Evolutionary conservation across 768 basidiomycete genomes (phyloP).

Genomic region (Boletus insuetus): DNA sequence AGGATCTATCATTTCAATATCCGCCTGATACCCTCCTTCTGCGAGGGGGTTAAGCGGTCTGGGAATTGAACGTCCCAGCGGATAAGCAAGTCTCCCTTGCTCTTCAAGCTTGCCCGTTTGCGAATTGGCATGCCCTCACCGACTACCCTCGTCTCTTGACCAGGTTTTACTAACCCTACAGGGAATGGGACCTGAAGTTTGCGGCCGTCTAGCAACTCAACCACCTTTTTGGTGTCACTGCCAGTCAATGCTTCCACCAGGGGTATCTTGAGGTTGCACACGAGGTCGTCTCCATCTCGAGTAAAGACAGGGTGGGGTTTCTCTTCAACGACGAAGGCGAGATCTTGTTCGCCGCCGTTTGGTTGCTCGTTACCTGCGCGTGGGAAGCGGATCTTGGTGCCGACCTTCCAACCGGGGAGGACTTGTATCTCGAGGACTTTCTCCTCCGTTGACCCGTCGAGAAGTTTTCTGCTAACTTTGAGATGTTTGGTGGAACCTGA

Average conservation of each 20-base stretch:
- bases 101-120: conserved; percentile 65
- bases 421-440: conserved; percentile 80
- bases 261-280: conserved; percentile 57
- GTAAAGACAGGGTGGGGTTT: conserved; percentile 78
- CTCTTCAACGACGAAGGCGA: conserved; percentile 98
- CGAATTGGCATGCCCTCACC: conserved; percentile 93
- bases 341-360: conserved; percentile 71
- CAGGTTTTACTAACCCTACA: conserved; percentile 67
- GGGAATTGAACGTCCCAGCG: conserved; percentile 88
- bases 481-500: conserved; percentile 83
- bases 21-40: conserved; percentile 79
- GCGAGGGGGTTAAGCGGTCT: conserved; percentile 61
- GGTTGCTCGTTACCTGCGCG: conserved; percentile 79
- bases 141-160: conserved; percentile 61
- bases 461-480: conserved; percentile 73
- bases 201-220: conserved; percentile 80
- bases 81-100: conserved; percentile 82
- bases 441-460: conserved; percentile 77
- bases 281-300: conserved; percentile 80
- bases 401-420: conserved; percentile 92
- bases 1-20: conserved; percentile 42
- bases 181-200: conserved; percentile 70
- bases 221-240: conserved; percentile 45
- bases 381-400: conserved; percentile 91
- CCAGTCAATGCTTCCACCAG: conserved; percentile 84